Evolutionary conservation across 1,139 yeast genomes (phyloP).

Genomic region (Sugiyamaella novakii): DNA sequence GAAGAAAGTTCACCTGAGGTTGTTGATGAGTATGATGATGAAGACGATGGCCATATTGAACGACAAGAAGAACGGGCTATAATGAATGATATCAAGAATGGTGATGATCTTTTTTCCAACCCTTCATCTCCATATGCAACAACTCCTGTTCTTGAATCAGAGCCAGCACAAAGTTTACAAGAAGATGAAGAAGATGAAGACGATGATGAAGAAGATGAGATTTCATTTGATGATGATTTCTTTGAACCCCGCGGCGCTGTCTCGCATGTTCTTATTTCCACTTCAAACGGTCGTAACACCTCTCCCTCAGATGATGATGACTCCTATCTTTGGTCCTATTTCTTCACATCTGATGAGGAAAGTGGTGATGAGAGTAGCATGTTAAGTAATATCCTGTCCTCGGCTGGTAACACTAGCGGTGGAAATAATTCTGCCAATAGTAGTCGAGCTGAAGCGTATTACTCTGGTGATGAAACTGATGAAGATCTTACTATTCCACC

Average conservation of each 20-base stretch:
- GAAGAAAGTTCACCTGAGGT: conserved; percentile 37
- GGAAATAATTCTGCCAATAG: conserved; percentile 13
- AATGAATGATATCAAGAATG: conserved; percentile 38
- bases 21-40: conserved; percentile 38
- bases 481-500: conserved; percentile 78
- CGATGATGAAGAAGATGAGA: conserved; percentile 42
- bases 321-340: conserved; percentile 46
- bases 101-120: conserved; percentile 31
- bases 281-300: conserved; percentile 10
- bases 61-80: conserved; percentile 44
- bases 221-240: conserved; percentile 37
- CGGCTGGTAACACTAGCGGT: conserved; percentile 1
- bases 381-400: conserved; percentile 15
- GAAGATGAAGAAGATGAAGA: conserved; percentile 40
- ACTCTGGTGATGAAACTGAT: conserved; percentile 83
- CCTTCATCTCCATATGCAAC: conserved; percentile 28
- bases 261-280: conserved; percentile 19
- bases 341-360: conserved; percentile 42
- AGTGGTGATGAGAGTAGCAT: conserved; percentile 40
- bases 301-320: conserved; percentile 35
- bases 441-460: conserved; percentile 37
- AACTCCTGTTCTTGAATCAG: conserved; percentile 34
- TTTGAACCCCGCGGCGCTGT: conserved; percentile 33
- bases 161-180: conserved; percentile 26
- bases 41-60: conserved; percentile 37